Base-by-base conservation (phyloP, 23 red algal genomes). In the Gracilaria caudata region DNA sequence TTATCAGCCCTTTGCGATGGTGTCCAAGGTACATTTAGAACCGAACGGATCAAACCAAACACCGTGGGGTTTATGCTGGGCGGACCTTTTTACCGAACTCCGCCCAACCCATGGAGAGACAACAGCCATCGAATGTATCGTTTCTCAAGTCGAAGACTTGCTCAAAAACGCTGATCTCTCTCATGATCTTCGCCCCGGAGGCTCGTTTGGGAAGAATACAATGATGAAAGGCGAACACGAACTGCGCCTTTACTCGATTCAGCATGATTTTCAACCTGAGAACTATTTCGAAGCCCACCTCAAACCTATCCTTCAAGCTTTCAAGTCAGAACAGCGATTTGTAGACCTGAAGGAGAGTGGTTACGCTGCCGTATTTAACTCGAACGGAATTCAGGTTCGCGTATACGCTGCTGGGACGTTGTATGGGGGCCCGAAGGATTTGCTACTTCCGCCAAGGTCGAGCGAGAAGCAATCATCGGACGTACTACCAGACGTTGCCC, bases 1-100 rank as follows among this genome's bases (percentile, higher is more conserved):
- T 45, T 45, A 45, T 45, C 10, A 7, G 6, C 41, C 24, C 24
- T 63, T 63, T 24, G 13, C 70, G 3, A 75, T 75, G 70, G 70
- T 75, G 37, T 75, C 70, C 11, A 75, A 75, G 16, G 1, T 29
- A 49, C 5, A 46, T 49, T 40, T 26, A 49, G 70, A 47, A 17
- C 33, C 37, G 8, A 29, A 43, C 49, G 70, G 2, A 4, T 47
- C 70, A n/a, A 63, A 57, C 19, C 77, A 91, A 54, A 91, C 87
- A 28, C 77, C 76, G 6, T 91, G 87, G 87, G 87, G 87, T 28
- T 41, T 73, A 14, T 37, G 74, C 44, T 91, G 87, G 87, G 65
- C 39, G 21, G 75, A 68, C 4, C 60, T 91, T 20, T 58, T 91
- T 17, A 26, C 77, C 29, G 9, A 61, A 38, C 77, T 91, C 14